These are phyloP conservation scores for Avena atlantica DNA, from an alignment of 176 grass and related monocot species.

Conservation along the genomic window DNA sequence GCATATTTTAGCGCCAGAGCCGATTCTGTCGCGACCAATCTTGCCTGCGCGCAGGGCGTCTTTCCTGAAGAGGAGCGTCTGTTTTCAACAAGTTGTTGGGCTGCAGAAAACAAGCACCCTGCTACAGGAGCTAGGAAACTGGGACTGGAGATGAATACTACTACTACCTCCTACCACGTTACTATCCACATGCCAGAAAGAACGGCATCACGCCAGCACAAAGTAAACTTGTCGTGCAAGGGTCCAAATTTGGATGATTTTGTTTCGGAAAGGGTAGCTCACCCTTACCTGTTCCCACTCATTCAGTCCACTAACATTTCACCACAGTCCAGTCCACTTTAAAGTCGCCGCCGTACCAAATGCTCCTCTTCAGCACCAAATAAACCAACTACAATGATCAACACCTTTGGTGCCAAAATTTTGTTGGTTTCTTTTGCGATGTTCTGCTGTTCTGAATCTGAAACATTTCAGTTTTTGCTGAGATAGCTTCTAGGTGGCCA, in stretches of 20 bases:
- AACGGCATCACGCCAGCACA: constrained; percentile 29
- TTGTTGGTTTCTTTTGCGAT: neutral
- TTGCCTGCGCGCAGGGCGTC: neutral
- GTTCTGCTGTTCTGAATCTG: neutral
- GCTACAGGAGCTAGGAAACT: neutral
- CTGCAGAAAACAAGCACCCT: constrained; percentile 25
- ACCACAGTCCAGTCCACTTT: constrained; percentile 11
- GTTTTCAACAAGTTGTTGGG: constrained; percentile 20
- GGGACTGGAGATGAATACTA: constrained; percentile 12
- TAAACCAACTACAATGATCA: neutral
- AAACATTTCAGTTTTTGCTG: neutral
- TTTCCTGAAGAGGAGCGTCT: neutral
- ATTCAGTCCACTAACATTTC: constrained; percentile 35
- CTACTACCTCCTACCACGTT: too few species aligned
- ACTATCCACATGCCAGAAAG: constrained; percentile 19
- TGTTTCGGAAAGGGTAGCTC: constrained; percentile 30
- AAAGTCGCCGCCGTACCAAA: neutral
- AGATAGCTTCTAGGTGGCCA: constrained; percentile 6
- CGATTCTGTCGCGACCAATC: constrained; percentile 36
- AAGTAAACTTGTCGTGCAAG: constrained; percentile 43
- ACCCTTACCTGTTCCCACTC: constrained; percentile 47
- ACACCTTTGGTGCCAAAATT: neutral
- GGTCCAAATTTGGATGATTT: constrained; percentile 43
- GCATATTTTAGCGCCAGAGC: constrained; percentile 23
- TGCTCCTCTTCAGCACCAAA: constrained; percentile 17